Evolutionary conservation across 257 asterid genomes (phyloP).

Genomic region (Solanum gracilifrons): DNA sequence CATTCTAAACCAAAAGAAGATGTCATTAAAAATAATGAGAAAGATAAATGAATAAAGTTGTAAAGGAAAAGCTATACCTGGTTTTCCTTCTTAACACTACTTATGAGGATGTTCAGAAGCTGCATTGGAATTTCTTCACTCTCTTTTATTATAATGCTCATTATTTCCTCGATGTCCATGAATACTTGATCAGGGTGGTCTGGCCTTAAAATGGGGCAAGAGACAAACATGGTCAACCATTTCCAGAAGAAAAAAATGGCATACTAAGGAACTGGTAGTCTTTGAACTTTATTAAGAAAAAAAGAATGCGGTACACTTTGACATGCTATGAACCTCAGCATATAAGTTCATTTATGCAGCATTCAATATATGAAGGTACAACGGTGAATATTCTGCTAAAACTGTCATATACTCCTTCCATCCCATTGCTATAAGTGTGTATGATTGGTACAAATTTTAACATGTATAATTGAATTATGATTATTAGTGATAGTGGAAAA

Average conservation of each 20-base stretch:
- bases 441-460: background rate
- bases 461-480: background rate
- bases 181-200: constrained; percentile 27
- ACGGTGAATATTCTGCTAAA: background rate
- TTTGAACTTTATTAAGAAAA: background rate
- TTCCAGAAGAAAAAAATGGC: background rate
- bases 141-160: constrained; percentile 43
- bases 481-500: background rate
- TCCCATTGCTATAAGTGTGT: background rate
- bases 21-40: background rate
- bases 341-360: background rate
- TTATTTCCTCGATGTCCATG: constrained; percentile 33
- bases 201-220: constrained; percentile 21
- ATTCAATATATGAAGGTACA: background rate
- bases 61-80: constrained; percentile 22
- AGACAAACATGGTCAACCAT: background rate
- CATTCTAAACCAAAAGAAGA: constrained; percentile 9
- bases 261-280: background rate
- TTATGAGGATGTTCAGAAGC: constrained; percentile 42
- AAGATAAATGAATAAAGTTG: background rate
- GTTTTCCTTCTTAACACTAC: constrained; percentile 37
- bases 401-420: background rate
- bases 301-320: background rate
- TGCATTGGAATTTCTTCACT: constrained; percentile 37
- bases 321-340: background rate